Percentiles rank a stretch among this genome's conserved stretches.
These are phyloP conservation scores for Colletotrichum musae DNA, from an alignment of 2,329 filamentous ascomycete genomes.

Conservation along the genomic window DNA sequence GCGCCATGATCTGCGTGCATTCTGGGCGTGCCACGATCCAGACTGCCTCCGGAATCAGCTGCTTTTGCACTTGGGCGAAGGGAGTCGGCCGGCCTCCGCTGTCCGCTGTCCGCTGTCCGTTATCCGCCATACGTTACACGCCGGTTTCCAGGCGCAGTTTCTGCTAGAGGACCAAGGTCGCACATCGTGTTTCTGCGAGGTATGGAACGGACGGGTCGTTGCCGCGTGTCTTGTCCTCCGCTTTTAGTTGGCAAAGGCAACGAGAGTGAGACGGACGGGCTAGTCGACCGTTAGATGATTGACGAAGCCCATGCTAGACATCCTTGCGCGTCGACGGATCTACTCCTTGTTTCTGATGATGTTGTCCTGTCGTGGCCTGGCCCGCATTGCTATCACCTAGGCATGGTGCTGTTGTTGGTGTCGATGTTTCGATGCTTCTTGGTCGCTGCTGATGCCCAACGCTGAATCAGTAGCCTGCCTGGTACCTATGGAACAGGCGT, in stretches of 20 bases:
- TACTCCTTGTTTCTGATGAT: conserved; percentile 1
- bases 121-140: not conserved
- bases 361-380: conserved; percentile 3
- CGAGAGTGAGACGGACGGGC: not conserved
- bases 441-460: not conserved
- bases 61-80: conserved; percentile 25
- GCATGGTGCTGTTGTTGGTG: not conserved
- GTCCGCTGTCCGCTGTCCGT: not conserved
- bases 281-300: conserved; percentile 10
- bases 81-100: conserved; percentile 30
- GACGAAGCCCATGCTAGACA: not conserved
- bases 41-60: conserved; percentile 28
- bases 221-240: conserved; percentile 2
- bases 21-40: conserved; percentile 16
- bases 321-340: conserved; percentile 4
- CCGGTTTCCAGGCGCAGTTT: not conserved
- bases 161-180: not conserved
- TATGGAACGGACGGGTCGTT: conserved; percentile 14
- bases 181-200: not conserved
- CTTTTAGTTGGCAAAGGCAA: not conserved
- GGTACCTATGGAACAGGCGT: not conserved
- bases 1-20: conserved; percentile 27
- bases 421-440: not conserved
- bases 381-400: not conserved
- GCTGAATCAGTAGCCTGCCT: conserved; percentile 16